phyloP scores from a whole-genome alignment of 169 alveolate species.

The Perkinsus chesapeaki region DNA sequence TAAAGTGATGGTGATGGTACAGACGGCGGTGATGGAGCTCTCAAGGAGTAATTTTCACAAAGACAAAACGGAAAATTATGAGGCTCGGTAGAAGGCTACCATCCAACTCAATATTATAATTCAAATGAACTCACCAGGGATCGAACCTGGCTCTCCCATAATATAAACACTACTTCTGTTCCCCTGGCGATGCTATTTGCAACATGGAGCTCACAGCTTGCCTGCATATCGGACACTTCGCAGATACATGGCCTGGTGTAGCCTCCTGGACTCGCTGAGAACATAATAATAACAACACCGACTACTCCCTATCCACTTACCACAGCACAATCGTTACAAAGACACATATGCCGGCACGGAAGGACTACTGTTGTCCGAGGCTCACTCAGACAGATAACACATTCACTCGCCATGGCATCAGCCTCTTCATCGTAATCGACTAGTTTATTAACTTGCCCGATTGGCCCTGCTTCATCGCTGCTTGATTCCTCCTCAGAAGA shows the following conservation, averaged over 20 bases:
- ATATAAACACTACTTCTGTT: too few species aligned
- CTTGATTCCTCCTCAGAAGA: neutral
- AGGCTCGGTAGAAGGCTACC: neutral
- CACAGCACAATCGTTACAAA: constrained; percentile 34
- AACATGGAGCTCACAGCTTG: neutral
- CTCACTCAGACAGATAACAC: constrained; percentile 56
- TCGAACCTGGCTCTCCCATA: too few species aligned
- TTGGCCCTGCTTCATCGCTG: neutral
- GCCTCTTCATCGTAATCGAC: neutral
- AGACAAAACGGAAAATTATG: neutral
- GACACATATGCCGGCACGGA: constrained; percentile 67
- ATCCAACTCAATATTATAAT: neutral
- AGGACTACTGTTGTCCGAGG: constrained; percentile 49
- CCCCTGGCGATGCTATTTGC: neutral
- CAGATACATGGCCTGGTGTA: neutral
- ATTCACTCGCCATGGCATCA: constrained; percentile 34
- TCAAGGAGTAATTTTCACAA: neutral
- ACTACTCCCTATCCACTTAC: neutral
- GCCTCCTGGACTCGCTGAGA: neutral
- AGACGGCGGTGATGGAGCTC: neutral
- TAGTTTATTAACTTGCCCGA: neutral
- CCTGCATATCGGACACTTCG: neutral
- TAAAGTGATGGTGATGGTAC: neutral
- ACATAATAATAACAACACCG: neutral
- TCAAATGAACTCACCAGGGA: neutral